Evolutionary conservation across 768 basidiomycete genomes (phyloP).

Genomic region (Suillus cothurnatus): DNA sequence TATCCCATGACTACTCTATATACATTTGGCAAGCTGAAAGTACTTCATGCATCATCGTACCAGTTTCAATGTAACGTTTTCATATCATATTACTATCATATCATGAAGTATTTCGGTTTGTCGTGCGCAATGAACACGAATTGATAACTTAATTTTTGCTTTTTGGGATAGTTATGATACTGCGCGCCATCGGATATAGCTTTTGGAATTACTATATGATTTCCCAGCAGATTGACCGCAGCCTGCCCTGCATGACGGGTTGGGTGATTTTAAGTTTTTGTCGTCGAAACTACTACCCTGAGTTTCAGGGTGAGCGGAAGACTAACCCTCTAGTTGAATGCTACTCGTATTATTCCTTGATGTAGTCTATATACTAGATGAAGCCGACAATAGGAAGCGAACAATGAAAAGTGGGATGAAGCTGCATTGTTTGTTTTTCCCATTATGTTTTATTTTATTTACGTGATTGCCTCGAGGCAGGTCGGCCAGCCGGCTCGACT

Average conservation of each 20-base stretch:
- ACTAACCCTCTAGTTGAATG: neutral
- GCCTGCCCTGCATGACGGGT: constrained; percentile 8
- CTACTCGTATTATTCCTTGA: neutral
- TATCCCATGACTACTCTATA: constrained; percentile 9
- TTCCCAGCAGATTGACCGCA: constrained; percentile 4
- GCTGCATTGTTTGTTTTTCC: constrained; percentile 14
- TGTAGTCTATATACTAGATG: neutral
- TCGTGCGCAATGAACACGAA: neutral
- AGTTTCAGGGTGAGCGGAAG: neutral
- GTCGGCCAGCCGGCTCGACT: neutral
- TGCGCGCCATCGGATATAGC: constrained; percentile 22
- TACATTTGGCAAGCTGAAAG: constrained; percentile 19
- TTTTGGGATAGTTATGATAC: constrained; percentile 17
- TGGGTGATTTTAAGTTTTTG: constrained; percentile 16
- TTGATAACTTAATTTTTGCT: constrained; percentile 8
- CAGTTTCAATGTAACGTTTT: constrained; percentile 27
- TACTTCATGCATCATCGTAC: constrained; percentile 7
- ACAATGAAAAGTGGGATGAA: neutral
- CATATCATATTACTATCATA: constrained; percentile 24
- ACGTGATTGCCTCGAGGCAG: constrained; percentile 31
- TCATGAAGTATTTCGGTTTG: constrained; percentile 19
- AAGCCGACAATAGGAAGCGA: constrained; percentile 3
- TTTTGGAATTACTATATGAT: neutral
- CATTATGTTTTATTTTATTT: constrained; percentile 16
- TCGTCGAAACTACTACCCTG: constrained; percentile 5